Base-by-base conservation (phyloP, 306 rosid genomes). In the Pachyrhizus erosus region DNA sequence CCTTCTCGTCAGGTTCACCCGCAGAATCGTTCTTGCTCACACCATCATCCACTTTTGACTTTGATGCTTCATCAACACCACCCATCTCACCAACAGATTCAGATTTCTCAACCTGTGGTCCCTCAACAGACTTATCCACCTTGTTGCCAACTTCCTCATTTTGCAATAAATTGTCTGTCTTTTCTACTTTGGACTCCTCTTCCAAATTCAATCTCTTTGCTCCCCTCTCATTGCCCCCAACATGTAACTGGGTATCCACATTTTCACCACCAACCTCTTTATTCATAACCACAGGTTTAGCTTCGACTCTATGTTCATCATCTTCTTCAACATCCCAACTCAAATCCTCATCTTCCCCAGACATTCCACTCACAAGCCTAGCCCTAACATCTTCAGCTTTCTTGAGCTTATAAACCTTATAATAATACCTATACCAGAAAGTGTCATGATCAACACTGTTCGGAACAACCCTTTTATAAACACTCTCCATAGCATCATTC, bases 271-370 rank as follows among this genome's bases (percentile, higher is more conserved):
- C 90, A 80, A 27, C 73, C 42, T 86, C 86, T 73, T 72, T 80
- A 20, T 62, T 81, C 54, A 8, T 66, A 18, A 54, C 2, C 73
- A 79, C 78, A 48, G 39, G 57, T 68, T 84, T 80, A 17, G 49
- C 88, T 78, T 80, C 77, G 51, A 70, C 79, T 74, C 40, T 87
- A 46, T 3, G 42, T 0, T 86, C 83, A 3, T 88, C 92, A 0
- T 89, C 98, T 29, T 90, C 97, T 83, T 91, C 96, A 64, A 94
- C 88, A 82, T 92, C 98, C 98, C 98, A 94, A 77, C 96, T 94
- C 90, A 94, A 83, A 10, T 92, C 97, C 87, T 94, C 97, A n/a
- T 94, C 97, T 67, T 89, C 91, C 62, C 76, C 79, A 0, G 93
- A 86, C 45, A 92, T 91, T 20, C 92, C 72, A 81, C 86, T 90